Base-by-base conservation (phyloP, 305 asterid species). In the Ajuga reptans region DNA sequence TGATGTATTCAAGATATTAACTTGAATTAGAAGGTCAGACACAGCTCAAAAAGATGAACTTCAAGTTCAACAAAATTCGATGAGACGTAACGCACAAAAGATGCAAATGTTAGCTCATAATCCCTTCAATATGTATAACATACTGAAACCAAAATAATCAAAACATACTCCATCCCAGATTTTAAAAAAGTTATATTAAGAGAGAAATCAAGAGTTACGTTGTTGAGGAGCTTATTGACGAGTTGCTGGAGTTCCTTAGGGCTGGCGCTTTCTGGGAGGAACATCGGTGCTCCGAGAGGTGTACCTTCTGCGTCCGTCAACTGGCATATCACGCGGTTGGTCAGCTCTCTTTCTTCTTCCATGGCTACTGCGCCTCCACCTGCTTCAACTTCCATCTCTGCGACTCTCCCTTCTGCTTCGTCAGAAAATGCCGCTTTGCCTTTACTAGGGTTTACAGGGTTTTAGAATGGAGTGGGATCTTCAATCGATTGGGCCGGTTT, bases 241-340 rank as follows among this genome's bases (percentile, higher is more conserved):
- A 90, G 85, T 70, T 86, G 96, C 77, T 84, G 89, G 8, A 92
- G 95, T 70, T 92, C 97, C 77, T 87, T 84, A 2, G 96, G 96
- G 12, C 92, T 91, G 9, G 95, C 85, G 78, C 60, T 82, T 60
- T 82, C 91, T 14, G 98, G 92, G 36, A 92, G 84, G 79, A 84
- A 92, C 73, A 86, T 78, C 5, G 93, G 79, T 1, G 95, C 80
- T 14, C 93, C 95, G 47, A 92, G 86, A 21, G 76, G 67, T 11
- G 82, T 74, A 15, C 97, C 96, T 70, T 92, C 97, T 7, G 95
- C 71, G 75, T 87, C 88, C 4, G 87, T 68, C 73, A 92, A 75
- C 69, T 85, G 89, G 67, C 96, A 88, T 74, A 92, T 81, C 7
- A 90, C 95, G 66, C 82, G 85, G 54, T 83, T 84, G 79, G 56